A percentile compares a stretch with the other conserved stretches of the same genome.
These are phyloP conservation scores for Candida sp. DNA, from an alignment of 1,139 yeast genomes.

Conservation along the genomic window DNA sequence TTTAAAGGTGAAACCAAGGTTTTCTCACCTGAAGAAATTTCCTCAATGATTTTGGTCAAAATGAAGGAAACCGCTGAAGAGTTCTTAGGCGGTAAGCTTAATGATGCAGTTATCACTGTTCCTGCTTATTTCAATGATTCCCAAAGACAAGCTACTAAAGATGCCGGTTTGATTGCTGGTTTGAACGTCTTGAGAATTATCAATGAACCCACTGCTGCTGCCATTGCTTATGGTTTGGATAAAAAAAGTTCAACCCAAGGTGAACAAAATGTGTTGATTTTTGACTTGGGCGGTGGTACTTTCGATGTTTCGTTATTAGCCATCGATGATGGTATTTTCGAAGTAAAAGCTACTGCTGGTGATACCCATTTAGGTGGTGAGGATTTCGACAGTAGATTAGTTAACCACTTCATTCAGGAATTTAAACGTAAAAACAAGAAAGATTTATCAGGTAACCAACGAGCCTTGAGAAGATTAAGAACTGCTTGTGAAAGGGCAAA, in stretches of 20 bases:
- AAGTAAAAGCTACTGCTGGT: slow-evolving; percentile 98
- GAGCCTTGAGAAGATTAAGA: slow-evolving; percentile 42
- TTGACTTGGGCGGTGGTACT: slow-evolving; percentile 98
- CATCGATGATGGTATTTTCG: slow-evolving; percentile 94
- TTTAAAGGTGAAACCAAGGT: slow-evolving; percentile 63
- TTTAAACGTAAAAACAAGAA: slow-evolving; percentile 39
- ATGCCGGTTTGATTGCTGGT: slow-evolving; percentile 62
- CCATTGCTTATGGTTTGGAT: slow-evolving; percentile 63
- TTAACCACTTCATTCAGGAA: slow-evolving; percentile 31
- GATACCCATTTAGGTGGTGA: slow-evolving; percentile 99
- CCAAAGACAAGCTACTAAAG: slow-evolving; percentile 63
- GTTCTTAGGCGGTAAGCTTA: slow-evolving; percentile 56
- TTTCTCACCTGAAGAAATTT: slow-evolving; percentile 65
- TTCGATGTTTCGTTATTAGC: slow-evolving; percentile 93
- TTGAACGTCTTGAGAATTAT: slow-evolving; percentile 57
- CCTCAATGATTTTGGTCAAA: slow-evolving; percentile 62
- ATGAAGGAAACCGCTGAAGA: slow-evolving; percentile 70
- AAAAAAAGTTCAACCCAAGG: slow-evolving; percentile 61
- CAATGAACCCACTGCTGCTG: slow-evolving; percentile 64
- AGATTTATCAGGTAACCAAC: slow-evolving; percentile 33
- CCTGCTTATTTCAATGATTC: slow-evolving; percentile 64
- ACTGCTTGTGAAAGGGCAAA: slow-evolving; percentile 43
- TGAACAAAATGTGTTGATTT: slow-evolving; percentile 81
- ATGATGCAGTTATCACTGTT: slow-evolving; percentile 75
- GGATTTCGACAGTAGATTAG: slow-evolving; percentile 39